phyloP scores from a whole-genome alignment of 148 eudicot genomes.

The Rhododendron ovatum region DNA sequence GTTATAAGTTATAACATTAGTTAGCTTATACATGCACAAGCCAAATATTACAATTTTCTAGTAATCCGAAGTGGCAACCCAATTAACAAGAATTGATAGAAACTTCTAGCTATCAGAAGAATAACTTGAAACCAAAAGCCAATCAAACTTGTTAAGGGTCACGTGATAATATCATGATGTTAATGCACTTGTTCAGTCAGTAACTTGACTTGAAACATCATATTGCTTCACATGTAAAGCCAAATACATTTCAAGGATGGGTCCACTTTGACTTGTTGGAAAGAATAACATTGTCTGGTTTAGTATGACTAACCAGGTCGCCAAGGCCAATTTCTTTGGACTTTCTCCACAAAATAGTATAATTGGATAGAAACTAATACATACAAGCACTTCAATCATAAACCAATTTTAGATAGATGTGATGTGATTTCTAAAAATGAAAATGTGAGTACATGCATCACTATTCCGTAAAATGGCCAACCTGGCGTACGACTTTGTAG shows the following conservation, averaged over 20 bases:
- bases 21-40: background rate
- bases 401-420: background rate
- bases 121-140: background rate
- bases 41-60: background rate
- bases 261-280: background rate
- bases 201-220: constrained; percentile 4
- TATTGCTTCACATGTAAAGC: background rate
- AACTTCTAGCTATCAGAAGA: background rate
- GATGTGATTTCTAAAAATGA: background rate
- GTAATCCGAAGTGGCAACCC: background rate
- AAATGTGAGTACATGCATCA: background rate
- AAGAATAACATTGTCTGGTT: background rate
- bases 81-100: background rate
- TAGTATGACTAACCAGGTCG: background rate
- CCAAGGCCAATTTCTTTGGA: background rate
- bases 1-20: constrained; percentile 1
- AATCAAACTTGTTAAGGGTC: background rate
- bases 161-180: background rate
- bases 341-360: background rate
- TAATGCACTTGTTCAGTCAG: background rate
- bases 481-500: constrained; percentile 72
- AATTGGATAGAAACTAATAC: background rate
- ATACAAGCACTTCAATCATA: background rate
- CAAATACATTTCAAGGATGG: background rate
- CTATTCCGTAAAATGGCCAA: constrained; percentile 22